A percentile compares a stretch with the other conserved stretches of the same genome.
Evolutionary conservation across 1,139 yeast species (phyloP).

Genomic region (Hanseniaspora gamundiae): DNA sequence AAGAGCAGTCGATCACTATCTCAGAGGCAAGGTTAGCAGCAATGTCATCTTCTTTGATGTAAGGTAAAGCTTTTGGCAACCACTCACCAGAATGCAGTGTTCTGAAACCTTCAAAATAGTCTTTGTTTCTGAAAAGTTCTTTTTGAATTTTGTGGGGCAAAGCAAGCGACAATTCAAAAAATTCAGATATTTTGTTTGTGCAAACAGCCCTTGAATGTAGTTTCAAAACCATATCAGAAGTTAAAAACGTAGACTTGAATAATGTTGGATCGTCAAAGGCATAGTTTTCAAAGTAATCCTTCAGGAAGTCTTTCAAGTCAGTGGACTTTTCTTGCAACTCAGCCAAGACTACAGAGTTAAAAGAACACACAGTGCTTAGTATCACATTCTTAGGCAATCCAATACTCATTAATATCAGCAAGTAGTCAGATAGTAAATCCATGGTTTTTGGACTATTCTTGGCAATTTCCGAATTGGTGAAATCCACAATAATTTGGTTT

Average conservation of each 20-base stretch:
- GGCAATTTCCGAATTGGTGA: slow-evolving; percentile 19
- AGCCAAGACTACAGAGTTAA: slow-evolving; percentile 12
- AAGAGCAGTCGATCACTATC: slow-evolving; percentile 10
- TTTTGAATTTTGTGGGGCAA: slow-evolving; percentile 18
- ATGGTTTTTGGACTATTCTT: slow-evolving; percentile 15
- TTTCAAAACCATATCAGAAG: slow-evolving; percentile 22
- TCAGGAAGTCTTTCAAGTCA: slow-evolving; percentile 22
- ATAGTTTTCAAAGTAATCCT: slow-evolving; percentile 20
- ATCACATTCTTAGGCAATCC: slow-evolving; percentile 13
- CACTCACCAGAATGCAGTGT: neutral
- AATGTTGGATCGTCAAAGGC: slow-evolving; percentile 18
- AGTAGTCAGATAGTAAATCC: slow-evolving; percentile 21
- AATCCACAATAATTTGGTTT: slow-evolving; percentile 19
- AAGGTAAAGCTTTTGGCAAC: slow-evolving; percentile 11
- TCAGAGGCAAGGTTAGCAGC: slow-evolving; percentile 13
- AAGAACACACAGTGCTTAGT: slow-evolving; percentile 13
- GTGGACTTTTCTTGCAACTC: slow-evolving; percentile 16
- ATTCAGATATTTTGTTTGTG: slow-evolving; percentile 13
- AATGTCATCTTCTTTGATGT: slow-evolving; percentile 9
- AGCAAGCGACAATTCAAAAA: slow-evolving; percentile 19
- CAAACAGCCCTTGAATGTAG: slow-evolving; percentile 21
- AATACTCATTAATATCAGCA: slow-evolving; percentile 15
- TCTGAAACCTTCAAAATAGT: slow-evolving; percentile 8
- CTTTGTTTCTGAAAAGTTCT: slow-evolving; percentile 15
- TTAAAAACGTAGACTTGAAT: slow-evolving; percentile 23